These are phyloP conservation scores for Gossypium schwendimanii DNA, from an alignment of 441 rosid species.

Conservation along the genomic window DNA sequence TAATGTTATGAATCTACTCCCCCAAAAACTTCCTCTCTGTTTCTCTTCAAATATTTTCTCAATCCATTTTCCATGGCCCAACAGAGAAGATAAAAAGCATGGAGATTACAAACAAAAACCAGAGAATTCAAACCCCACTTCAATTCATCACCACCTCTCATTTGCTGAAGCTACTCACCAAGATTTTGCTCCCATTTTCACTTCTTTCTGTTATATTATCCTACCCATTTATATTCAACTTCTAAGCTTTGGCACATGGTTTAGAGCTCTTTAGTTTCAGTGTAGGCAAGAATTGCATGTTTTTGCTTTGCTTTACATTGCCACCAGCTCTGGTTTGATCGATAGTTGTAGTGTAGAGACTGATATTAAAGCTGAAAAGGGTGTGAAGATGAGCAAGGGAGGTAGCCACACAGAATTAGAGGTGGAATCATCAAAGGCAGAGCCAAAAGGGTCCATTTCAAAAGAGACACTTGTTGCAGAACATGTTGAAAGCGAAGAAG, in stretches of 20 bases:
- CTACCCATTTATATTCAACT: constrained; percentile 23
- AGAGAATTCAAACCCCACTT: background rate
- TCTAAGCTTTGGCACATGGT: constrained; percentile 14
- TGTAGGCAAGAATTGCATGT: constrained; percentile 56
- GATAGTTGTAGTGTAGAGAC: constrained; percentile 14
- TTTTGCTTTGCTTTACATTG: constrained; percentile 53
- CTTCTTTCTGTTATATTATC: constrained; percentile 33
- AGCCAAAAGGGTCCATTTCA: constrained; percentile 12
- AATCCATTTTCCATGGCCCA: too few species aligned
- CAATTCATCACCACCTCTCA: background rate
- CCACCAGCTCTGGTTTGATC: constrained; percentile 39
- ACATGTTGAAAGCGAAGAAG: background rate
- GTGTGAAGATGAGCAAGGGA: background rate
- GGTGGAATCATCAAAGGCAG: background rate
- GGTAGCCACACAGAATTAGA: background rate
- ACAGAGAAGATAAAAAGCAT: background rate
- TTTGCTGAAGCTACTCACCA: constrained; percentile 10
- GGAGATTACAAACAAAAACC: background rate
- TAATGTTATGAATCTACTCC: too few species aligned
- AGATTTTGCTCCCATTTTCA: constrained; percentile 28
- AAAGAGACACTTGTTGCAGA: constrained; percentile 5
- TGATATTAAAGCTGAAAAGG: background rate
- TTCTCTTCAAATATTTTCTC: too few species aligned
- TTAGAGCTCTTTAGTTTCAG: constrained; percentile 18
- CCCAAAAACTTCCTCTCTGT: background rate